These are phyloP conservation scores for Dactylonectria estremocensis DNA, from an alignment of 2,329 filamentous ascomycete species.

Conservation along the genomic window DNA sequence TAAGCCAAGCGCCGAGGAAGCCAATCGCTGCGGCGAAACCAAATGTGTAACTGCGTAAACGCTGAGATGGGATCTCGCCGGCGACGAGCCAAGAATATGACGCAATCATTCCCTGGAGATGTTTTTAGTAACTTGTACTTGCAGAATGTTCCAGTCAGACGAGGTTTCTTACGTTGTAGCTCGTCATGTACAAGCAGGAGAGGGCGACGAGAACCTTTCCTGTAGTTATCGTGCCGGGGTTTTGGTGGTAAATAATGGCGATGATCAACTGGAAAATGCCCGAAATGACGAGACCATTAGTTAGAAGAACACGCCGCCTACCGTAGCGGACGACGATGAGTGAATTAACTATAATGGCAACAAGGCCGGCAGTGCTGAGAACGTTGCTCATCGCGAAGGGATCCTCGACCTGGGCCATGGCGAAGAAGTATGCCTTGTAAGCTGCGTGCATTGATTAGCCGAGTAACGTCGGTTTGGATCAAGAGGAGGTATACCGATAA, in stretches of 20 bases:
- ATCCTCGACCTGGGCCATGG: conserved; percentile 41
- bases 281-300: conserved; percentile 30
- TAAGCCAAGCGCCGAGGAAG: conserved; percentile 42
- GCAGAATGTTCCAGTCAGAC: rapidly evolving
- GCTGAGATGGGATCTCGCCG: conserved; percentile 43
- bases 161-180: conserved; percentile 38
- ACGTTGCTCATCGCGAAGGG: conserved; percentile 46
- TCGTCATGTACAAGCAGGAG: conserved; percentile 43
- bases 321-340: conserved; percentile 42
- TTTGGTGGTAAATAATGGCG: conserved; percentile 36
- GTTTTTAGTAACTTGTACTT: rapidly evolving
- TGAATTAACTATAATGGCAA: conserved; percentile 41
- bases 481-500: conserved; percentile 33
- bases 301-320: conserved; percentile 32
- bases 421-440: conserved; percentile 46
- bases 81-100: conserved; percentile 44
- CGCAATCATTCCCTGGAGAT: conserved; percentile 41
- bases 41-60: conserved; percentile 44
- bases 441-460: conserved; percentile 18
- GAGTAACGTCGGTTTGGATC: rapidly evolving
- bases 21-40: conserved; percentile 39
- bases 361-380: conserved; percentile 40
- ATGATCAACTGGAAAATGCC: conserved; percentile 43
- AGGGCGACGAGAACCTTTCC: conserved; percentile 42
- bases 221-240: conserved; percentile 31